phyloP scores from a whole-genome alignment of 2,329 filamentous ascomycete species.

The Berkeleyomyces basicola region DNA sequence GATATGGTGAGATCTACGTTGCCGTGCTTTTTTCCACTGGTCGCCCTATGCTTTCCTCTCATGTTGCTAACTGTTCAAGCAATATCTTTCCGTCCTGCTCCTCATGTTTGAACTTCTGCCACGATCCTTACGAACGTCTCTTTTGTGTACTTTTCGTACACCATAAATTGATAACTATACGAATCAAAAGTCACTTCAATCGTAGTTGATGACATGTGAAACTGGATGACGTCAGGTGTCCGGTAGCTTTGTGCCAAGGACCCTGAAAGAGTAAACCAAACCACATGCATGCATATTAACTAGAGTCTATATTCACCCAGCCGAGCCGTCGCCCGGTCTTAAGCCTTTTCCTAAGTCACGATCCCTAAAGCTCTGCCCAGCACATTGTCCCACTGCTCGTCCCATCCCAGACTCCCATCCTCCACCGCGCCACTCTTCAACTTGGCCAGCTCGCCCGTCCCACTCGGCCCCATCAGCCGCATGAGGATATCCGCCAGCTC shows the following conservation, averaged over 20 bases:
- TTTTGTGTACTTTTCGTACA: background rate
- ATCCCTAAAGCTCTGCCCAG: constrained; percentile 54
- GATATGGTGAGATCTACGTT: background rate
- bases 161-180: background rate
- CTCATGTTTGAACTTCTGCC: too few relatives aligned
- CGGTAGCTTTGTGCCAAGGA: background rate
- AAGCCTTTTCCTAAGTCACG: constrained; percentile 7
- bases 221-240: background rate
- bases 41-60: background rate
- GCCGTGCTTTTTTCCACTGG: background rate
- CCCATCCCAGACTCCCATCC: constrained; percentile 69
- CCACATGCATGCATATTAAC: background rate
- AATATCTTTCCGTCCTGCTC: background rate
- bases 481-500: constrained; percentile 48
- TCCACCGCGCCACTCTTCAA: constrained; percentile 53
- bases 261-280: background rate
- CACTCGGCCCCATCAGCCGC: constrained; percentile 41
- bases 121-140: background rate
- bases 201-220: background rate
- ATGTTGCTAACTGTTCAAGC: background rate
- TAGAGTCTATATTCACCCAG: background rate
- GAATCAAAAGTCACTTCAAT: background rate
- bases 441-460: constrained; percentile 35
- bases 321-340: background rate
- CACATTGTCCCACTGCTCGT: constrained; percentile 80